Conservation (phyloP, 306 rosid genomes). For the Echinosophora koreensis region DNA sequence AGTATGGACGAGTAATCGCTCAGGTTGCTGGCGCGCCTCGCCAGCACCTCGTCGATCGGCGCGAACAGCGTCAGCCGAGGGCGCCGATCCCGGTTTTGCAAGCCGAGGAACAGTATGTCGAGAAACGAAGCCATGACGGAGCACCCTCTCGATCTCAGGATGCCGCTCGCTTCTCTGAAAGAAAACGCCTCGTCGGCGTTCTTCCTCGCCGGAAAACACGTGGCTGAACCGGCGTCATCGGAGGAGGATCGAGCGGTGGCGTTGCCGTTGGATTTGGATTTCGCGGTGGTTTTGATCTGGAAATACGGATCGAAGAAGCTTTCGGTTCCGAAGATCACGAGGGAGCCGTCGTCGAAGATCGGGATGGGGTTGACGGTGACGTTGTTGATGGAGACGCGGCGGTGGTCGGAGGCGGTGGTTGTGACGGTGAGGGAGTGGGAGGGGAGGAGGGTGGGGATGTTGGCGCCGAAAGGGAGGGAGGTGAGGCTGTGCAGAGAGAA, state of each 20-base stretch:
- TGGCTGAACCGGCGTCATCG: neutral
- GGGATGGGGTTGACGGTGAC: constrained; percentile 53
- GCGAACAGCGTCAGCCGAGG: constrained; percentile 55
- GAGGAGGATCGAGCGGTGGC: neutral
- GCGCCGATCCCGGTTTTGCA: constrained; percentile 25
- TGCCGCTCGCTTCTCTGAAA: constrained; percentile 32
- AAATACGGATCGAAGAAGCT: constrained; percentile 59
- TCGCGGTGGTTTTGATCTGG: constrained; percentile 14
- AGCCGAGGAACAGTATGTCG: constrained; percentile 51
- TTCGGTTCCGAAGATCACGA: constrained; percentile 52
- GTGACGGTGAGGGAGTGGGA: constrained; percentile 57
- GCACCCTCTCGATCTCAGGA: constrained; percentile 48
- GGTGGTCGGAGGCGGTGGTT: neutral
- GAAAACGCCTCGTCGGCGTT: constrained; percentile 18
- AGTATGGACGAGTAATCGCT: constrained; percentile 46
- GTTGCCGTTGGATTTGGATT: neutral
- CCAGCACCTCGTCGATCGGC: constrained; percentile 49
- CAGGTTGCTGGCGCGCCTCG: constrained; percentile 23
- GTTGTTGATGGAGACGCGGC: constrained; percentile 60
- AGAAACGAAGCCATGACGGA: constrained; percentile 56
- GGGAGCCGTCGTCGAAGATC: constrained; percentile 55
- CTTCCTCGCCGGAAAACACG: constrained; percentile 5
- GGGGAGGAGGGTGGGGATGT: constrained; percentile 57
- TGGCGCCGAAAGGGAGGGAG: constrained; percentile 69
- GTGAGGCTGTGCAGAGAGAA: constrained; percentile 57